A percentile compares a stretch with the other conserved stretches of the same genome.
Evolutionary conservation across 345 rosid species (phyloP).

Genomic region (Diplotaxis tenuifolia): DNA sequence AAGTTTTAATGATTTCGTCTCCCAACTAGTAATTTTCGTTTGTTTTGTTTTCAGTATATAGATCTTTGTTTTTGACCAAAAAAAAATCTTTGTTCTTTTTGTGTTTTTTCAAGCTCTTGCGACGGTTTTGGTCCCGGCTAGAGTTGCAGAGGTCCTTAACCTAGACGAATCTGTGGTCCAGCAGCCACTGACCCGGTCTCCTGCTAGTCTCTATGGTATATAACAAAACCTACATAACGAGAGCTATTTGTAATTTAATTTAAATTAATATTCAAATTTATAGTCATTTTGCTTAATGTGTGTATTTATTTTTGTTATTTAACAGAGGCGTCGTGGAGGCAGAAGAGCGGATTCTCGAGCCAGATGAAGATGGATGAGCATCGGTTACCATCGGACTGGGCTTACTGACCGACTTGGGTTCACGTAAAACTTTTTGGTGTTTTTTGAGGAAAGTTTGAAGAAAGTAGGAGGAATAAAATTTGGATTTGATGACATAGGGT

Average conservation of each 20-base stretch:
- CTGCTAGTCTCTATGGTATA: constrained; percentile 14
- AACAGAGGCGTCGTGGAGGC: constrained; percentile 27
- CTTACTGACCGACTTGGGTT: constrained; percentile 15
- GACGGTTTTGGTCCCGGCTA: constrained; percentile 76
- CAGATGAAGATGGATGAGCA: constrained; percentile 25
- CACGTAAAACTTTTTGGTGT: background rate
- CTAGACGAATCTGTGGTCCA: constrained; percentile 39
- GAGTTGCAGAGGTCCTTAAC: constrained; percentile 71
- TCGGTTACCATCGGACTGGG: constrained; percentile 29
- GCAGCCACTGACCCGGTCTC: constrained; percentile 29
- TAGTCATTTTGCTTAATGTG: background rate
- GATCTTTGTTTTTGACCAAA: too few species aligned
- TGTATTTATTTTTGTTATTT: background rate
- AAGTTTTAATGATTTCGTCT: background rate
- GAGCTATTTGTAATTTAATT: background rate
- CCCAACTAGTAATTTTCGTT: too few species aligned
- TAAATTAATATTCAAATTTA: background rate
- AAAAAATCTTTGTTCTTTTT: too few species aligned
- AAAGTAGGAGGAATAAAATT: background rate
- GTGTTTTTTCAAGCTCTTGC: constrained; percentile 34
- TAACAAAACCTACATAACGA: background rate
- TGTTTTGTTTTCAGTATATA: too few species aligned
- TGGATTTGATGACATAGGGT: constrained; percentile 17
- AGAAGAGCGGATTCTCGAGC: constrained; percentile 4
- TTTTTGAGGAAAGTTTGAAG: constrained; percentile 7